phyloP scores from a whole-genome alignment of 1,284 basidiomycete species.

The Chiua sp. region DNA sequence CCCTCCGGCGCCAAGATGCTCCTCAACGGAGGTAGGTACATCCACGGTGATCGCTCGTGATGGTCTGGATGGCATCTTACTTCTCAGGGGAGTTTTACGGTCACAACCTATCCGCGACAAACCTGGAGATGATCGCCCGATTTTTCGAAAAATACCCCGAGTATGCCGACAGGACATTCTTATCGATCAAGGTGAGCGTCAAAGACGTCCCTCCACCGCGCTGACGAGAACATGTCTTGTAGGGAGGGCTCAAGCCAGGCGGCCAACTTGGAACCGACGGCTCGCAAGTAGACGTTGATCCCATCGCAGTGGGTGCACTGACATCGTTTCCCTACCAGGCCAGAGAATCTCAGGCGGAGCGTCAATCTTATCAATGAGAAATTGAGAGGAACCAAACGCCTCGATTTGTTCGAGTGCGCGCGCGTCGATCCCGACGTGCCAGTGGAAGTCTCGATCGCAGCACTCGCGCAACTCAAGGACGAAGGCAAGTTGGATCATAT shows the following conservation, averaged over 20 bases:
- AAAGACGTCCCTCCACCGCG: background rate
- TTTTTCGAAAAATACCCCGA: slow-evolving; percentile 59
- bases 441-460: slow-evolving; percentile 43
- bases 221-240: background rate
- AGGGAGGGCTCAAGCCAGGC: background rate
- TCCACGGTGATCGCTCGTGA: background rate
- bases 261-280: slow-evolving; percentile 9
- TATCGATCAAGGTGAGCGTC: slow-evolving; percentile 45
- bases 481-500: slow-evolving; percentile 57
- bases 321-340: slow-evolving; percentile 20
- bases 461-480: slow-evolving; percentile 39
- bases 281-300: slow-evolving; percentile 27
- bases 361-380: slow-evolving; percentile 46
- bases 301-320: background rate
- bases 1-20: slow-evolving; percentile 53
- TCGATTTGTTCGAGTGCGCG: slow-evolving; percentile 56
- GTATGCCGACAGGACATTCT: slow-evolving; percentile 52
- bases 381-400: slow-evolving; percentile 49
- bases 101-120: slow-evolving; percentile 34
- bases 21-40: slow-evolving; percentile 49
- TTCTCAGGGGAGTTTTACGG: slow-evolving; percentile 39
- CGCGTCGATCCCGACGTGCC: slow-evolving; percentile 44
- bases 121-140: slow-evolving; percentile 47
- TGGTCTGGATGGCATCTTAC: background rate
- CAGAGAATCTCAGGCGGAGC: slow-evolving; percentile 45